Evolutionary conservation across 805 yeast species (phyloP), one percentile per base, ranked within the genome.

Genomic region (Wickerhamomyces rabaulensis): DNA sequence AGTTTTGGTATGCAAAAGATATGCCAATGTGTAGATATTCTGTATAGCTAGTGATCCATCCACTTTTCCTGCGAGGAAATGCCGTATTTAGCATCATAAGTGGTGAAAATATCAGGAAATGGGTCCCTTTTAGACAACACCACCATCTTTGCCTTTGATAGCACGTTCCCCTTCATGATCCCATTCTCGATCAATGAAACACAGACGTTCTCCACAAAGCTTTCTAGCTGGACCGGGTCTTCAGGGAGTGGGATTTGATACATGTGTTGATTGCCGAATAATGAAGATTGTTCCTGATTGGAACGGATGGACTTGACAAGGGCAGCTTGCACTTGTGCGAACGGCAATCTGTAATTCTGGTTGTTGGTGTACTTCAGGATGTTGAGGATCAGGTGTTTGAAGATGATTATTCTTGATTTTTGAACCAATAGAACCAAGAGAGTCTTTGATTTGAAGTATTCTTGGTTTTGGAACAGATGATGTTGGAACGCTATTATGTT

Each of bases 141-240:
- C 3, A 73, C 65, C 5, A 66, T 62, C 37, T 71, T 62, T 9
- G 67, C 57, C 31, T 71, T 60, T 1, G 78, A 68, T 31, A 71
- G 65, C 0, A 78, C 55, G 48, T 79, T 80, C 0, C 82, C 85
- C 50, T 73, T 76, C 31, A 81, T 53, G 16, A 79, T 57, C 46
- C 75, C 77, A 47, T 76, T 77, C 50, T 78, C 83, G 37, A 78
- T 73, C n/a, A 81, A 54, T 2, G 77, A 62, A 13, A 76, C 65
- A 40, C 79, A 59, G 8, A 80, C 53, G 44, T 77, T 79, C 49
- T 80, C 84, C 10, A 73, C 68, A 35, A 73, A 63, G 13, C 48
- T 26, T 2, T 49, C 54, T 19, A 17, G 6, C 17, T 35, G 23
- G 6, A 9, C 7, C 2, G 29, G 29, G 10, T 40, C 35, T 27